Evolutionary conservation across 768 basidiomycete species (phyloP), one percentile per base, ranked within the genome.

Genomic region (Tulasnella sp.): DNA sequence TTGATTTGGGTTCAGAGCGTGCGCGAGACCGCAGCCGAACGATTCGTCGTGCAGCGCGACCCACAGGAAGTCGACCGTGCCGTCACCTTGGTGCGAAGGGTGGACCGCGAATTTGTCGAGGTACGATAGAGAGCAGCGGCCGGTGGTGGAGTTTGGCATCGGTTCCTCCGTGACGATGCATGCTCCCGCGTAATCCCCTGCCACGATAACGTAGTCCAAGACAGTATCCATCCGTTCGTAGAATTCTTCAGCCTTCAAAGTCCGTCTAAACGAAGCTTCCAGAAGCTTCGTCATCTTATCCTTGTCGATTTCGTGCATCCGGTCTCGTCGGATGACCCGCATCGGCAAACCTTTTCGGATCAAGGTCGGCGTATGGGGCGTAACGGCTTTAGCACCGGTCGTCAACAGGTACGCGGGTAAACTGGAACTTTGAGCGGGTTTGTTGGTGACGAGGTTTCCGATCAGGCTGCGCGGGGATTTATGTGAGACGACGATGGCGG

Each of bases 61-160:
- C 97, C 97, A 99, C 45, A 99, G 85, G 85, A 99, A 99, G 84
- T 99, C 97, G 76, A 99, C 97, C 0, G 97, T 99, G 22, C 97
- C 97, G 80, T 99, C 97, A 29, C 97, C 97, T 83, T 99, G 97
- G 81, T 98, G 90, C 77, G 87, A 90, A 2, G 97, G 97, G 49
- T 96, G 86, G 52, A 99, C 96, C 19, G 96, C 97, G 82, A 99
- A 99, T 84, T 99, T 99, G 87, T 99, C 97, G 69, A 99, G 89
- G 84, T 99, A 99, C 19, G 93, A 91, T 77, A 97, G 89, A 7
- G 91, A 88, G 14, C 29, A 64, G 15, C 45, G 64, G 37, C 73
- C 29, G 4, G 45, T n/a, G 40, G 75, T 36, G 12, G 74, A 34
- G 17, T 77, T 58, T 29, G 81, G 76, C 49, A 79, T 77, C 79